A percentile compares a stretch with the other conserved stretches of the same genome.
These are phyloP conservation scores for Lepidium sativum DNA, from an alignment of 345 rosid species.

Conservation along the genomic window DNA sequence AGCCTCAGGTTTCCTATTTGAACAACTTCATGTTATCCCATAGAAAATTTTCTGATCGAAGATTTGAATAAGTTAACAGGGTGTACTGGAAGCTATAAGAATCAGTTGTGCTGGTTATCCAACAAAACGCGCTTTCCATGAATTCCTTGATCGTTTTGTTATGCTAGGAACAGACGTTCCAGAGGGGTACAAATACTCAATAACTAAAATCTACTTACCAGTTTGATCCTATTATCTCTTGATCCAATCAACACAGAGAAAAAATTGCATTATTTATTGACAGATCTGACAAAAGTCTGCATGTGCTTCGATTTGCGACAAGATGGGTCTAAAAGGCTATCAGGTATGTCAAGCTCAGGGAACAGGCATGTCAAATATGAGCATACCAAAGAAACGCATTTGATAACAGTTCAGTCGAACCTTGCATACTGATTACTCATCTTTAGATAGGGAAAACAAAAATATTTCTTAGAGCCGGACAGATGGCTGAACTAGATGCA, in stretches of 20 bases:
- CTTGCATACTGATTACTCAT: conserved; percentile 6
- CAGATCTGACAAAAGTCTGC: conserved; percentile 52
- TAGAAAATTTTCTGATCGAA: background rate
- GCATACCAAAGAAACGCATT: background rate
- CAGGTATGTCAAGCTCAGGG: conserved; percentile 39
- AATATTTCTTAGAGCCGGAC: conserved; percentile 66
- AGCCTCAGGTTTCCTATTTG: conserved; percentile 2
- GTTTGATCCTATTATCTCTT: background rate
- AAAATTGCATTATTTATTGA: background rate
- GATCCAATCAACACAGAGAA: conserved; percentile 7
- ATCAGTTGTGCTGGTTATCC: conserved; percentile 88
- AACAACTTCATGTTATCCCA: background rate
- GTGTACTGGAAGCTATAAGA: conserved; percentile 81
- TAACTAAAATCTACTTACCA: background rate
- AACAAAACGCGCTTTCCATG: conserved; percentile 67
- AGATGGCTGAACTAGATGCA: conserved; percentile 71
- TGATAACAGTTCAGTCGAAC: background rate
- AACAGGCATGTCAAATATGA: background rate
- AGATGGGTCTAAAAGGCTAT: conserved; percentile 53
- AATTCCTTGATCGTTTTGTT: conserved; percentile 74
- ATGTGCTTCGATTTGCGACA: conserved; percentile 44
- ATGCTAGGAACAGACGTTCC: conserved; percentile 56
- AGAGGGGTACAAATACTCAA: conserved; percentile 49
- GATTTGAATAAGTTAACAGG: conserved; percentile 36
- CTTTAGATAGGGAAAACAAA: conserved; percentile 59